phyloP scores from a whole-genome alignment of 257 asterid genomes.

The Euphrasia confusa region DNA sequence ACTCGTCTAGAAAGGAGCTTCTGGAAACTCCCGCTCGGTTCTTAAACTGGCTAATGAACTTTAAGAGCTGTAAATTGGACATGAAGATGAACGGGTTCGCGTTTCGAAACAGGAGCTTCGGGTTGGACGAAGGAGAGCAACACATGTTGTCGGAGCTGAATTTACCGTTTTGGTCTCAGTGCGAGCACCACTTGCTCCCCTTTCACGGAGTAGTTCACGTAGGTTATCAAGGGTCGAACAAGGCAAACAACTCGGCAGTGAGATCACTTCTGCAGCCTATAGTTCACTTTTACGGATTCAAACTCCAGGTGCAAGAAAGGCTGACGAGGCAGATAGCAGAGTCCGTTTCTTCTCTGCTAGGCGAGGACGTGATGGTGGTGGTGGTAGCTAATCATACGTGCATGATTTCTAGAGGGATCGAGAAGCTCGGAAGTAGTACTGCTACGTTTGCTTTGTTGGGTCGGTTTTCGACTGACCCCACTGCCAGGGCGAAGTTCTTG shows the following conservation, averaged over 20 bases:
- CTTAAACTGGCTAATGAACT: slow-evolving; percentile 72
- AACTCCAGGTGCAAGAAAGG: slow-evolving; percentile 97
- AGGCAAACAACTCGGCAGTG: slow-evolving; percentile 31
- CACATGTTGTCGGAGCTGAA: slow-evolving; percentile 54
- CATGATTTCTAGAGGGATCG: slow-evolving; percentile 88
- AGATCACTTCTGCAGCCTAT: slow-evolving; percentile 63
- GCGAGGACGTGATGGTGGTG: slow-evolving; percentile 81
- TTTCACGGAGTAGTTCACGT: slow-evolving; percentile 86
- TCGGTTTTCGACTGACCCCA: slow-evolving; percentile 61
- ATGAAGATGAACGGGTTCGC: slow-evolving; percentile 48
- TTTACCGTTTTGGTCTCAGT: slow-evolving; percentile 74
- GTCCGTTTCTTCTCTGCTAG: slow-evolving; percentile 55
- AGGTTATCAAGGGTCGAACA: slow-evolving; percentile 52
- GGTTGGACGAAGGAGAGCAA: slow-evolving; percentile 24
- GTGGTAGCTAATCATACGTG: slow-evolving; percentile 95
- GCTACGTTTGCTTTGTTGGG: slow-evolving; percentile 86
- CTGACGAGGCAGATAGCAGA: slow-evolving; percentile 91
- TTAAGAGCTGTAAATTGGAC: slow-evolving; percentile 48
- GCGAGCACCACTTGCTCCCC: slow-evolving; percentile 95
- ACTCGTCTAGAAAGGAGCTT: slow-evolving; percentile 73
- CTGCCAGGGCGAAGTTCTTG: slow-evolving; percentile 65
- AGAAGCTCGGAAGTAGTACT: slow-evolving; percentile 85
- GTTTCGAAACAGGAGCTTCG: slow-evolving; percentile 28
- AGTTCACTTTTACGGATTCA: slow-evolving; percentile 81
- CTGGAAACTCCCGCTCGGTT: slow-evolving; percentile 70